Percentiles rank a stretch among this genome's conserved stretches.
These are phyloP conservation scores for Jatropha curcas DNA, from an alignment of 345 rosid species.

Conservation along the genomic window DNA sequence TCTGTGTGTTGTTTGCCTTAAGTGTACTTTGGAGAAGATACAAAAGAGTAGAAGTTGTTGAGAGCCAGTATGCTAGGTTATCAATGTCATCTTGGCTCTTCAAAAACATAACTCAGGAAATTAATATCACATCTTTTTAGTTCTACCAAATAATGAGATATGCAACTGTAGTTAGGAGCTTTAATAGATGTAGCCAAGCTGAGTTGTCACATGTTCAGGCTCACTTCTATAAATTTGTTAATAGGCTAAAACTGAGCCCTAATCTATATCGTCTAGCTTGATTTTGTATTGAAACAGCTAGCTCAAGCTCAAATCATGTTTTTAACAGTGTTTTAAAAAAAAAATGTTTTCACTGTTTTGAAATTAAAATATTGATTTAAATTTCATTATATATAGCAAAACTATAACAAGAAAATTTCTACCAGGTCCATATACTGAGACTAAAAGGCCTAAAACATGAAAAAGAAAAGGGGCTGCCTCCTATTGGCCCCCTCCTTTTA, in stretches of 20 bases:
- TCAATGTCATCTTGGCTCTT: constrained; percentile 48
- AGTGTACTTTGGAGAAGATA: constrained; percentile 60
- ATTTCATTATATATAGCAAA: neutral
- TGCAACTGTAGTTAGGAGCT: neutral
- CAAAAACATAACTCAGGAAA: constrained; percentile 14
- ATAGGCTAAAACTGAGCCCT: neutral
- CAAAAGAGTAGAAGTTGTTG: constrained; percentile 61
- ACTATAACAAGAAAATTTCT: neutral
- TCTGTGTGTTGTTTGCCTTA: constrained; percentile 49
- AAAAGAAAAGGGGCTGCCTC: neutral
- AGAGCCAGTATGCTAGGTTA: constrained; percentile 64
- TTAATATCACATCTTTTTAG: constrained; percentile 5
- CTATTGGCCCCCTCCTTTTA: neutral
- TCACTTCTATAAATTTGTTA: neutral
- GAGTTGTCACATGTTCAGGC: neutral
- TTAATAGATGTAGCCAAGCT: neutral
- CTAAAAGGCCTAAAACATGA: too few species aligned
- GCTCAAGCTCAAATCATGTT: neutral
- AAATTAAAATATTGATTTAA: neutral
- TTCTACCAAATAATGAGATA: neutral
- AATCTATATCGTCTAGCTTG: neutral
- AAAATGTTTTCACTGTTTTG: neutral
- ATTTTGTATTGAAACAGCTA: neutral
- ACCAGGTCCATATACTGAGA: neutral
- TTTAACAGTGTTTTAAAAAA: neutral